Conservation (phyloP, 2,329 filamentous ascomycete species). For the Aurifilum marmelostoma region DNA sequence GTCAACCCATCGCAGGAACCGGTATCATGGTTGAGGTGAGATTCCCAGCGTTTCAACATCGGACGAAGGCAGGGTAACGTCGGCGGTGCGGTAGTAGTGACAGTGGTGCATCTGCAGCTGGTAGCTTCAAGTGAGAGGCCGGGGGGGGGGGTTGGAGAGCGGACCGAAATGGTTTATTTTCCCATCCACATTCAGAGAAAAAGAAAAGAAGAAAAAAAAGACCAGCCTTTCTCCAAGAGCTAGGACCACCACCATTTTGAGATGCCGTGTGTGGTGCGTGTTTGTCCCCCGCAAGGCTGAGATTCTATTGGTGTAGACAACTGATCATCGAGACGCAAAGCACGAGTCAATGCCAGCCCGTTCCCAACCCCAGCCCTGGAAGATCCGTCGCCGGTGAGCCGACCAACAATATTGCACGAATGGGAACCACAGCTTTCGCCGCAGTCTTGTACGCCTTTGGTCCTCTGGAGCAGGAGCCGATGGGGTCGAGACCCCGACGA, state of each 20-base stretch:
- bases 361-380: slow-evolving; percentile 10
- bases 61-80: slow-evolving; percentile 1
- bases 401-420: slow-evolving; percentile 7
- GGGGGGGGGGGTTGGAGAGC: too few relatives aligned
- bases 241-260: slow-evolving; percentile 19
- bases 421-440: neutral
- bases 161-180: neutral
- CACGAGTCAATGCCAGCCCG: slow-evolving; percentile 17
- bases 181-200: neutral
- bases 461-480: neutral
- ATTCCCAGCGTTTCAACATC: slow-evolving; percentile 6
- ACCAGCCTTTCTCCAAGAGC: slow-evolving; percentile 17
- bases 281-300: slow-evolving; percentile 11
- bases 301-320: slow-evolving; percentile 20
- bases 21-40: neutral
- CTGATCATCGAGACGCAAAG: slow-evolving; percentile 27
- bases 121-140: neutral
- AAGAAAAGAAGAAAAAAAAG: neutral
- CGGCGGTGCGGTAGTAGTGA: slow-evolving; percentile 2
- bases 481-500: neutral
- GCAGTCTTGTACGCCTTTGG: neutral
- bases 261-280: neutral
- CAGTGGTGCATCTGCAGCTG: slow-evolving; percentile 3
- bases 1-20: neutral
- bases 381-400: neutral